phyloP scores from a whole-genome alignment of 305 asterid species.

The Fraxinus velutina region DNA sequence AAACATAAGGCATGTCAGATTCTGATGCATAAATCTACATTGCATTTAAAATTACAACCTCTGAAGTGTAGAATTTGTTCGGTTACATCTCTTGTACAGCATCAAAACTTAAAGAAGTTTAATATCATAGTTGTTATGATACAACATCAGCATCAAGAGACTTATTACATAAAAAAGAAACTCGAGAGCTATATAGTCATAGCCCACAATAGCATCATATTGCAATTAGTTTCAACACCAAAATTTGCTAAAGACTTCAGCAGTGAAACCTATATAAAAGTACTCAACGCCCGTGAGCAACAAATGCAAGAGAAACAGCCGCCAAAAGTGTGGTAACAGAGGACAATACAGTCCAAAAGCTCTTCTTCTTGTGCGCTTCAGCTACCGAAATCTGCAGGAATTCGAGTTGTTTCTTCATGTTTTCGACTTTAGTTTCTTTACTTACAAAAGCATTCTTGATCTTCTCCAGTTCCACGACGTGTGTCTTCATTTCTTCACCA shows the following conservation, averaged over 20 bases:
- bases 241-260: conserved; percentile 11
- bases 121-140: not conserved
- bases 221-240: conserved; percentile 18
- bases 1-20: too few species aligned
- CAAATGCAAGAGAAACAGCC: too few species aligned
- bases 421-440: conserved; percentile 43
- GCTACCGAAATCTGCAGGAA: conserved; percentile 40
- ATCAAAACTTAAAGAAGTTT: not conserved
- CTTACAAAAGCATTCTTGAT: conserved; percentile 60
- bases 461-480: conserved; percentile 39
- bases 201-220: not conserved
- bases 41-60: too few species aligned
- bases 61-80: not conserved
- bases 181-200: not conserved
- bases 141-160: conserved; percentile 17
- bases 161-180: conserved; percentile 21
- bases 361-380: too few species aligned
- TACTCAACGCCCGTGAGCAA: conserved; percentile 52
- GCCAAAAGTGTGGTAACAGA: too few species aligned
- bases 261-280: not conserved
- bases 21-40: too few species aligned
- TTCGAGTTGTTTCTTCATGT: conserved; percentile 56
- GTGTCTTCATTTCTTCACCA: conserved; percentile 33
- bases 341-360: too few species aligned
- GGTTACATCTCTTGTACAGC: not conserved